Base-by-base conservation (phyloP, 768 basidiomycete genomes). In the Pulveroboletus ravenelii region DNA sequence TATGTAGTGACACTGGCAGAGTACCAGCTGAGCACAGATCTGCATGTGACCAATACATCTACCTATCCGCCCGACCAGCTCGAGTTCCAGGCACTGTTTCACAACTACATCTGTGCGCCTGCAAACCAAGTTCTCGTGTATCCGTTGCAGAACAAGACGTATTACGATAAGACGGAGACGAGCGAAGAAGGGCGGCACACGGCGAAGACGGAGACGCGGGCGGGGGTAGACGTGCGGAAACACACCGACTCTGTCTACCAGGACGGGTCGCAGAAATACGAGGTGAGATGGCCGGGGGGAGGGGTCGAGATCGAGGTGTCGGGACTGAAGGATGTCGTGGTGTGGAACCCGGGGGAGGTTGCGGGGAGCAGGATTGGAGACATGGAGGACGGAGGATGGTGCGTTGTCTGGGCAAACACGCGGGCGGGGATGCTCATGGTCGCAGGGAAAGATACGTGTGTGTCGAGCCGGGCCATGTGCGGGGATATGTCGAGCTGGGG, bases 301-400 rank as follows among this genome's bases (percentile, higher is more conserved):
- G 76, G 78, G 0, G 51, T 90, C 20, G 70, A 72, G 38, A 70
- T 91, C 40, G 74, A 65, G 51, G 73, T 77, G 15, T 64, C 51
- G n/a, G 76, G 78, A 38, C 71, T 90, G 55, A 85, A 84, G 61
- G 85, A 92, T 52, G 80, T 93, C 7, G 92, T 93, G n/a, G 72
- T 95, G 36, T 98, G 96, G 95, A 98, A 99, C 72, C 95, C 96
- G 7, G 82, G 82, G 59, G 74, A 72, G 30, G 80, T 77, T 52
- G 74, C 68, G 12, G 92, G 92, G 0, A 71, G 73, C 20, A 85
- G 80, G 60, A 87, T 98, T 9, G 81, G 68, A 12, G 95, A 99
- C 63, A 92, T 99, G 91, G 91, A 97, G 62, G 76, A 78, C 6
- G 78, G 78, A 0, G 95, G 94, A 65, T 94, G 90, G 90, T 93